A percentile compares a stretch with the other conserved stretches of the same genome.
Conservation (phyloP, 345 rosid species). For the Salix purpurea region DNA sequence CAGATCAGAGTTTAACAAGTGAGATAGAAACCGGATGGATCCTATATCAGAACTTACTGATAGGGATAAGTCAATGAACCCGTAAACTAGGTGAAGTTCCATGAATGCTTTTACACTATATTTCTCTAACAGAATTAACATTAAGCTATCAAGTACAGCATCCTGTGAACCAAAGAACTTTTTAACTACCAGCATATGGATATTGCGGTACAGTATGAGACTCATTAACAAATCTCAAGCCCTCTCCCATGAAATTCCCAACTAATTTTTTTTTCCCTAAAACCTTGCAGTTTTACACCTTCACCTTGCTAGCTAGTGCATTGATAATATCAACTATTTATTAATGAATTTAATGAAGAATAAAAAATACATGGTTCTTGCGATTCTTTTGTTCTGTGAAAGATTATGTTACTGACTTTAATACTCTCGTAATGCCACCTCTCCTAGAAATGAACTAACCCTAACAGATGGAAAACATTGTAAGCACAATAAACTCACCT, state of each 20-base stretch:
- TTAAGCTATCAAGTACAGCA: neutral
- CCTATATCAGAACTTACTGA: neutral
- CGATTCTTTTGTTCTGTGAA: neutral
- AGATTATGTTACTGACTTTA: neutral
- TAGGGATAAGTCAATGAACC: neutral
- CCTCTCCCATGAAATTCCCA: neutral
- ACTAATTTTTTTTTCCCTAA: neutral
- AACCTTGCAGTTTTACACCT: neutral
- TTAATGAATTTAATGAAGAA: neutral
- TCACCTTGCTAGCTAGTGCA: neutral
- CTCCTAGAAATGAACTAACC: neutral
- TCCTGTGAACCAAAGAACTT: neutral
- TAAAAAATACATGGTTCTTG: neutral
- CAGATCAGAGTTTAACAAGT: neutral
- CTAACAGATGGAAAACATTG: neutral
- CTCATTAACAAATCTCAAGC: neutral
- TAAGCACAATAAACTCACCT: conserved; percentile 42
- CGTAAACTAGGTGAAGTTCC: neutral
- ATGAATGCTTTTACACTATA: neutral
- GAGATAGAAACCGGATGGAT: neutral
- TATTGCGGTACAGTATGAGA: neutral
- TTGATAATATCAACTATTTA: neutral
- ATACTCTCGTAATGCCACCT: neutral
- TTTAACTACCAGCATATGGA: neutral
- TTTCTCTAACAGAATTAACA: neutral